phyloP scores from a whole-genome alignment of 768 basidiomycete species.

The Kwoniella mangroviensis region DNA sequence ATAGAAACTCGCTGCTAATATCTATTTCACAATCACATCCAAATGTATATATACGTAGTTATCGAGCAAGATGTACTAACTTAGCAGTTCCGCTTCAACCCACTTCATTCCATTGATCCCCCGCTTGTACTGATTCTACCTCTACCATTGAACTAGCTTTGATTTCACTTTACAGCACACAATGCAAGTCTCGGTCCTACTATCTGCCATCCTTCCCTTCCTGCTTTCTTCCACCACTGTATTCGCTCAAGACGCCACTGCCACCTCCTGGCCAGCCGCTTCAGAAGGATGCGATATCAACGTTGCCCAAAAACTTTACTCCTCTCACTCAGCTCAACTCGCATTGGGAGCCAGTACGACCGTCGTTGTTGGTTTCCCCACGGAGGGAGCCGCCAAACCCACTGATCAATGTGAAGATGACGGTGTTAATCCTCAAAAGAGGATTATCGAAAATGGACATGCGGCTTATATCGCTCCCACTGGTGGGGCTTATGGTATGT shows the following conservation, averaged over 20 bases:
- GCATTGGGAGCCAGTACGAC: not conserved
- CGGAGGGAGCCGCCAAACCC: not conserved
- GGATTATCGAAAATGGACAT: not conserved
- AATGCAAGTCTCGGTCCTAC: not conserved
- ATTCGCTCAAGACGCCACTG: not conserved
- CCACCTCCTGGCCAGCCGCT: not conserved
- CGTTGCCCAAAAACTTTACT: not conserved
- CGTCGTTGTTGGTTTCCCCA: conserved; percentile 14
- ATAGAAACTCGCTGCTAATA: no score
- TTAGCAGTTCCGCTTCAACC: no score
- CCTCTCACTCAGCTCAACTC: conserved; percentile 9
- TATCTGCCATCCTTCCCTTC: not conserved
- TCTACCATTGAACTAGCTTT: no score
- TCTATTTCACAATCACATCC: no score
- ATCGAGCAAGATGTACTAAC: no score
- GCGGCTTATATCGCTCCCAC: conserved; percentile 2
- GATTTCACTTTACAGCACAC: not conserved
- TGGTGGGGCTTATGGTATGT: not conserved
- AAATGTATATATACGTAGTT: no score
- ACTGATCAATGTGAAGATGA: conserved; percentile 8
- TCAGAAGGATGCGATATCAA: conserved; percentile 7
- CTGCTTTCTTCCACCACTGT: not conserved
- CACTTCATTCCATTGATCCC: no score
- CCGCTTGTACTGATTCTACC: no score
- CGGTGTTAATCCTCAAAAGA: not conserved